phyloP scores from a whole-genome alignment of 73 alveolate genomes.

The Paramecium biaurelia region DNA sequence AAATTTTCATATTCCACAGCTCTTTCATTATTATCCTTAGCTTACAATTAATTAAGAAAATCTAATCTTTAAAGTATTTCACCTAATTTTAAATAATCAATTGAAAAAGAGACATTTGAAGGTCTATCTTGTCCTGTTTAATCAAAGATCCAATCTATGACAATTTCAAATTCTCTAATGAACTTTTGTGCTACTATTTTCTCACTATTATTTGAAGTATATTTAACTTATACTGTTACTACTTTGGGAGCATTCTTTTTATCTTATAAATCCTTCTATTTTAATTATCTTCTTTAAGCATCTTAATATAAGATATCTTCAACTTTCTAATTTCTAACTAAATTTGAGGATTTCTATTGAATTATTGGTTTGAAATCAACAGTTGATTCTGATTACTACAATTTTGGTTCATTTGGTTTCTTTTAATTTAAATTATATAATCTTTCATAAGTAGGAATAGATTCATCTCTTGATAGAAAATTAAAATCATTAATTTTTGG shows the following conservation, averaged over 20 bases:
- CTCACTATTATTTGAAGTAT: conserved; percentile 55
- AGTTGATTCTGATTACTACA: background rate
- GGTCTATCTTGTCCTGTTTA: conserved; percentile 57
- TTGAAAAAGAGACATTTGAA: conserved; percentile 22
- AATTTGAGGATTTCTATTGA: conserved; percentile 43
- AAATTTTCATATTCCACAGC: conserved; percentile 49
- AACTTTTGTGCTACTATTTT: conserved; percentile 55
- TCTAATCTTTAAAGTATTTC: conserved; percentile 53
- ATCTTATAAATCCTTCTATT: conserved; percentile 14
- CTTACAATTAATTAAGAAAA: conserved; percentile 39
- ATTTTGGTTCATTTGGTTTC: background rate
- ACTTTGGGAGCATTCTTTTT: conserved; percentile 28
- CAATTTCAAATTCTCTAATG: conserved; percentile 57
- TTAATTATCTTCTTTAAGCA: conserved; percentile 54
- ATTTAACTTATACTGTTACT: conserved; percentile 47
- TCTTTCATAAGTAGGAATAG: conserved; percentile 59
- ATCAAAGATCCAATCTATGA: conserved; percentile 58
- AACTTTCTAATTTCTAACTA: conserved; percentile 56
- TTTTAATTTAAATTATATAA: conserved; percentile 24
- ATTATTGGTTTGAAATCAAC: conserved; percentile 7
- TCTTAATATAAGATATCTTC: conserved; percentile 58
- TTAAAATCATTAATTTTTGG: conserved; percentile 17
- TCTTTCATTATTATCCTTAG: background rate
- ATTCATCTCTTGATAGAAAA: conserved; percentile 39
- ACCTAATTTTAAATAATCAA: conserved; percentile 60